phyloP scores from a whole-genome alignment of 83 land plant species.

The Larix sibirica region DNA sequence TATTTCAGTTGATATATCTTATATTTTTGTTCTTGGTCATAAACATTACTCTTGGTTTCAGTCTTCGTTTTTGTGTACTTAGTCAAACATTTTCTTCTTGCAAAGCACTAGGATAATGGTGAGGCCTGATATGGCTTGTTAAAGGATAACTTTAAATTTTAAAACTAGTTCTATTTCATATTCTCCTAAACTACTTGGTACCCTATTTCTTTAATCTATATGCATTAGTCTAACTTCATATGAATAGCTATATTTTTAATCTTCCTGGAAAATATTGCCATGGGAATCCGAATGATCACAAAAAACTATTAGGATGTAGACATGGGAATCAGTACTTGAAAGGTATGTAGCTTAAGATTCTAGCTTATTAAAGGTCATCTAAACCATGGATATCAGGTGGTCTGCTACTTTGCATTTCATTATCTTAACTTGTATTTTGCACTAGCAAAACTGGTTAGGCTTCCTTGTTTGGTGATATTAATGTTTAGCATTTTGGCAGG shows the following conservation, averaged over 20 bases:
- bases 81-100: background rate
- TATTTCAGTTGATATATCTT: background rate
- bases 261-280: background rate
- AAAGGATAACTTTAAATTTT: no score
- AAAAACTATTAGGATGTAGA: background rate
- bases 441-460: background rate
- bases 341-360: background rate
- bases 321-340: background rate
- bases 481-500: slow-evolving; percentile 39
- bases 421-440: background rate
- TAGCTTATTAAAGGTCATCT: background rate
- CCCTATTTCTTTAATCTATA: background rate
- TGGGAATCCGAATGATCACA: background rate
- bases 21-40: background rate
- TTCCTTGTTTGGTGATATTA: background rate
- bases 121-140: background rate
- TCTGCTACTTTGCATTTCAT: background rate
- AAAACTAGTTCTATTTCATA: background rate
- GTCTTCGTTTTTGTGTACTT: background rate
- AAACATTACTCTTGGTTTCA: background rate
- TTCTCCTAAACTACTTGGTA: background rate
- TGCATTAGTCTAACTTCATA: background rate
- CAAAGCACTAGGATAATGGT: background rate
- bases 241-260: background rate
- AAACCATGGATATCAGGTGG: background rate